Conservation (phyloP, 225 moss, liverwort and hornwort genomes). For the Rhytidiadelphus loreus region DNA sequence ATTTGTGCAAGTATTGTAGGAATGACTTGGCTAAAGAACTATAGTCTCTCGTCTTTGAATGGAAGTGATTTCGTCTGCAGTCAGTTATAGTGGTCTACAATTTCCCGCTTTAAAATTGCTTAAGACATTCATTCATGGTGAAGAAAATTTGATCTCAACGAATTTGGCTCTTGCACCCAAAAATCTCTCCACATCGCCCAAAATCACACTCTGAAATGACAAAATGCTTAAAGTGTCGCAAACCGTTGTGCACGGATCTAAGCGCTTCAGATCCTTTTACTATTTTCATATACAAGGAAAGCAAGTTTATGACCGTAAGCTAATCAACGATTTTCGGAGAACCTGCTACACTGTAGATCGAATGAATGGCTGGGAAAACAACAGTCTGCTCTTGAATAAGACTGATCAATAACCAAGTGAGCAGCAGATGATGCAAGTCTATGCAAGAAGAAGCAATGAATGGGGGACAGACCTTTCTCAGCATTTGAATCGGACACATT, state of each 20-base stretch:
- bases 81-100: not conserved
- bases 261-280: not conserved
- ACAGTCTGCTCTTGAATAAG: not conserved
- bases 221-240: not conserved
- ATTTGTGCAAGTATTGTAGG: not conserved
- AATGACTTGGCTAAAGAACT: not conserved
- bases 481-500: slow-evolving; percentile 22
- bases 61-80: not conserved
- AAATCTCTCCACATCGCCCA: not conserved
- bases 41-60: not conserved
- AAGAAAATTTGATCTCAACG: not conserved
- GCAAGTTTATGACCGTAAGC: not conserved
- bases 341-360: not conserved
- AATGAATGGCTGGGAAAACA: not conserved
- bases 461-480: slow-evolving; percentile 6
- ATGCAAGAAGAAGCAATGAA: not conserved
- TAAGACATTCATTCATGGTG: not conserved
- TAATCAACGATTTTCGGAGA: not conserved
- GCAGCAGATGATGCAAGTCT: not conserved
- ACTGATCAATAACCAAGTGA: not conserved
- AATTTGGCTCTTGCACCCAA: not conserved
- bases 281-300: not conserved
- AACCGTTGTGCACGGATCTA: not conserved
- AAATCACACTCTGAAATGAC: not conserved
- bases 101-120: not conserved